phyloP scores from a whole-genome alignment of 2,329 filamentous ascomycete genomes.

The Microcera coccophila region DNA sequence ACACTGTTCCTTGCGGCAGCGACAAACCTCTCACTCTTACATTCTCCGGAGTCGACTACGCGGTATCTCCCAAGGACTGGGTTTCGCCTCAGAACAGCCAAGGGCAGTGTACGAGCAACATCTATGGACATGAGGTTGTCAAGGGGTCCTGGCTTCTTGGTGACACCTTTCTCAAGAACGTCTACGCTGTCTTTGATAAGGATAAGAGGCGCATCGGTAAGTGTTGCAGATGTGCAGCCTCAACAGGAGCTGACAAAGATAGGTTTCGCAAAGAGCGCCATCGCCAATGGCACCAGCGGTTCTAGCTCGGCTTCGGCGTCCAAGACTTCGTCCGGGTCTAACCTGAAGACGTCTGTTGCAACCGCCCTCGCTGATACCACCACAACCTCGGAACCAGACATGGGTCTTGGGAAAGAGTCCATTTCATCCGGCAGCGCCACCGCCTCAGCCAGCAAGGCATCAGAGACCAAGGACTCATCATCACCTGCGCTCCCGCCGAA shows the following conservation, averaged over 20 bases:
- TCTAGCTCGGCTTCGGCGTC: slow-evolving; percentile 7
- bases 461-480: slow-evolving; percentile 22
- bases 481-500: slow-evolving; percentile 16
- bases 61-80: slow-evolving; percentile 69
- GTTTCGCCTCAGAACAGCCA: slow-evolving; percentile 45
- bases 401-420: slow-evolving; percentile 25
- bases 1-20: slow-evolving; percentile 69
- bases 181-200: slow-evolving; percentile 80
- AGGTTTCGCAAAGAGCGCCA: slow-evolving; percentile 22
- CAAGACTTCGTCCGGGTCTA: slow-evolving; percentile 10
- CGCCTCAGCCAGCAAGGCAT: slow-evolving; percentile 12
- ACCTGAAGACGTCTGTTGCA: slow-evolving; percentile 12
- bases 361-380: slow-evolving; percentile 14
- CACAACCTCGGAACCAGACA: slow-evolving; percentile 12
- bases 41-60: slow-evolving; percentile 65
- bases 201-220: slow-evolving; percentile 62
- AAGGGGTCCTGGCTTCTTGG: slow-evolving; percentile 72
- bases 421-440: slow-evolving; percentile 20
- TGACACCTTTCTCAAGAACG: slow-evolving; percentile 84
- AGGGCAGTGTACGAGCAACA: slow-evolving; percentile 63
- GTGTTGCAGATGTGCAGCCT: slow-evolving; percentile 14
- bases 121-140: slow-evolving; percentile 69
- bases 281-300: slow-evolving; percentile 7
- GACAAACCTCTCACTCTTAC: slow-evolving; percentile 57
- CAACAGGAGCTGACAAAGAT: slow-evolving; percentile 10